A percentile compares a stretch with the other conserved stretches of the same genome.
Conservation (phyloP, 2,329 filamentous ascomycete species). For the Ceratocystis harringtonii region DNA sequence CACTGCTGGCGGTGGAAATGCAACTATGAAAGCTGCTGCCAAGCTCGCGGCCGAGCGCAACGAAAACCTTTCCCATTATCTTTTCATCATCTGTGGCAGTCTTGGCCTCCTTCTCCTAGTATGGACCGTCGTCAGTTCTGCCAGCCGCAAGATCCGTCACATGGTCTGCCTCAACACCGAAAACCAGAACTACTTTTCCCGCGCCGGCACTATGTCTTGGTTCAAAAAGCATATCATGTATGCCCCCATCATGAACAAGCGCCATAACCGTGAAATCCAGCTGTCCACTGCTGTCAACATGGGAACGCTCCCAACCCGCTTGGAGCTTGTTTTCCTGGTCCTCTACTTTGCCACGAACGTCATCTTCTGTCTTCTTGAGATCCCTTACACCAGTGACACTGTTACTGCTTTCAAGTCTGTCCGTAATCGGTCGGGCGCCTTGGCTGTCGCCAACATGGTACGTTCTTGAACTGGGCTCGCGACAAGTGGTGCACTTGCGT, state of each 20-base stretch:
- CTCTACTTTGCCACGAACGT: constrained; percentile 46
- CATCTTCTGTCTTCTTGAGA: constrained; percentile 51
- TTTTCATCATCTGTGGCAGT: constrained; percentile 48
- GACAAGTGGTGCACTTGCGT: too few species aligned
- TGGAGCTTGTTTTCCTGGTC: constrained; percentile 43
- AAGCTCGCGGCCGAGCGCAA: constrained; percentile 31
- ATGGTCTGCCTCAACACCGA: constrained; percentile 65
- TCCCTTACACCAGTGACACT: constrained; percentile 41
- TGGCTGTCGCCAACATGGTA: constrained; percentile 81
- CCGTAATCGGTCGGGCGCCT: constrained; percentile 68
- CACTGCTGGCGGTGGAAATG: constrained; percentile 16
- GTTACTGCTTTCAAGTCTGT: constrained; percentile 39
- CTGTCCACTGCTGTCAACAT: constrained; percentile 45
- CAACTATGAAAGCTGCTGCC: constrained; percentile 15
- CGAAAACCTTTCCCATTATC: constrained; percentile 42
- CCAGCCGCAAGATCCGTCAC: constrained; percentile 54
- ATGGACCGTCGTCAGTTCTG: constrained; percentile 48
- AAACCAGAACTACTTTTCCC: constrained; percentile 57
- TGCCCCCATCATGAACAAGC: constrained; percentile 48
- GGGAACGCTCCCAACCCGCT: constrained; percentile 48
- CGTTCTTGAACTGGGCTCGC: neutral
- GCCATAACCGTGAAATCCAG: constrained; percentile 52
- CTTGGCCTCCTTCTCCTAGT: constrained; percentile 48
- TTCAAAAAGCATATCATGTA: constrained; percentile 29
- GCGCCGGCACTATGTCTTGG: constrained; percentile 15